phyloP scores from a whole-genome alignment of 2,329 filamentous ascomycete species.

The Colletotrichum sp. region DNA sequence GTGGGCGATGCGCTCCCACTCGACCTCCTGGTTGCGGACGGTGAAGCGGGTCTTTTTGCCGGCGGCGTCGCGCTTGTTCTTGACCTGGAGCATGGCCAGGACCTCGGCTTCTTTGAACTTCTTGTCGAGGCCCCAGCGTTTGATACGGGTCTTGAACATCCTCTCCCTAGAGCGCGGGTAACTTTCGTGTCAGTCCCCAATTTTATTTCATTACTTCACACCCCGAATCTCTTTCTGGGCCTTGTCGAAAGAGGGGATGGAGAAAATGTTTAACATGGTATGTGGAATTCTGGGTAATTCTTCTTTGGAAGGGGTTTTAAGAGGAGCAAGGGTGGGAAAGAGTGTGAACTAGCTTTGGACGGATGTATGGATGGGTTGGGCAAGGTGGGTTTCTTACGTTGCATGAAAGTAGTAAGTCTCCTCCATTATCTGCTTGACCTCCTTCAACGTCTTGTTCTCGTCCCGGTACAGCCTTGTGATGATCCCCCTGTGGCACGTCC shows the following conservation, averaged over 20 bases:
- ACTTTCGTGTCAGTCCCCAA: background rate
- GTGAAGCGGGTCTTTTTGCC: background rate
- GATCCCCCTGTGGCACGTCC: background rate
- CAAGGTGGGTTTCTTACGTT: background rate
- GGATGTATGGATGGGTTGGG: background rate
- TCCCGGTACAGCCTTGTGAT: background rate
- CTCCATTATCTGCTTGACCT: slow-evolving; percentile 7
- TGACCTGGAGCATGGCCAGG: background rate
- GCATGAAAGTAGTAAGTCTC: background rate
- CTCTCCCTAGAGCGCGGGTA: background rate
- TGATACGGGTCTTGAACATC: slow-evolving; percentile 4
- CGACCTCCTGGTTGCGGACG: background rate
- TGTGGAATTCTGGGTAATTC: background rate
- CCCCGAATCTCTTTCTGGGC: background rate
- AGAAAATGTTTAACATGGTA: background rate
- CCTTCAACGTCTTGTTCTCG: background rate
- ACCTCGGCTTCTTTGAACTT: slow-evolving; percentile 7
- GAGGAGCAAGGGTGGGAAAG: background rate
- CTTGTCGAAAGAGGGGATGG: background rate
- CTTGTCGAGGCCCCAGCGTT: background rate
- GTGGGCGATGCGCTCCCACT: background rate
- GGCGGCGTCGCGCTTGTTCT: background rate
- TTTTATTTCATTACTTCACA: background rate
- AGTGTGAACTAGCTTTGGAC: background rate
- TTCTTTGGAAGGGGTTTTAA: background rate